Conservation (phyloP, 345 rosid species). For the Punica granatum region DNA sequence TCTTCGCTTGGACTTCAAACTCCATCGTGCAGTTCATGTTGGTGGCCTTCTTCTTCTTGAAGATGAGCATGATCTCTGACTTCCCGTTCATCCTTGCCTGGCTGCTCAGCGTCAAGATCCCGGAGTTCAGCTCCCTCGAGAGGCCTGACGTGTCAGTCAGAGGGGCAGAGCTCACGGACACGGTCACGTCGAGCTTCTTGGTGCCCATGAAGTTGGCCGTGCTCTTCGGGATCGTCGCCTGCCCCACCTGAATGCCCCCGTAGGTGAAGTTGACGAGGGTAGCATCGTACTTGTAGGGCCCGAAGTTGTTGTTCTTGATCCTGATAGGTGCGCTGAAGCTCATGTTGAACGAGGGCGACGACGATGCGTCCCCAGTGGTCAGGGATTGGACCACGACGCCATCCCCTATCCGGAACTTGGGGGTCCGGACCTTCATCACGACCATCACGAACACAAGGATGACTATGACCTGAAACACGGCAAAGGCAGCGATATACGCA, state of each 20-base stretch:
- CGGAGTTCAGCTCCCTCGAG: slow-evolving; percentile 5
- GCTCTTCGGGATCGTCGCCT: slow-evolving; percentile 3
- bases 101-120: slow-evolving; percentile 10
- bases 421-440: slow-evolving; percentile 16
- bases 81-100: slow-evolving; percentile 12
- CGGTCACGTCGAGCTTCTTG: slow-evolving; percentile 7
- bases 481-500: slow-evolving; percentile 11
- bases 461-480: slow-evolving; percentile 13
- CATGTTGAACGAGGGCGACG: slow-evolving; percentile 15
- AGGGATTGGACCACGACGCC: slow-evolving; percentile 5
- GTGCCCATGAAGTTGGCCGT: slow-evolving; percentile 11
- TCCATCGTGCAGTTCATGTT: slow-evolving; percentile 12
- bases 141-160: neutral
- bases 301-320: slow-evolving; percentile 20
- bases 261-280: slow-evolving; percentile 10
- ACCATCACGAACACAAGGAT: slow-evolving; percentile 13
- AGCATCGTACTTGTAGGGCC: slow-evolving; percentile 15
- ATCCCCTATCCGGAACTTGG: slow-evolving; percentile 14
- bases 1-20: neutral
- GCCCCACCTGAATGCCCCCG: slow-evolving; percentile 10
- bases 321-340: slow-evolving; percentile 5
- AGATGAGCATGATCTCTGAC: slow-evolving; percentile 10
- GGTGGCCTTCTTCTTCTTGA: slow-evolving; percentile 13
- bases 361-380: neutral
- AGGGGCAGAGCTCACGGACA: neutral